phyloP scores from a whole-genome alignment of 2,329 filamentous ascomycete species.

The Colletotrichum tabaci region DNA sequence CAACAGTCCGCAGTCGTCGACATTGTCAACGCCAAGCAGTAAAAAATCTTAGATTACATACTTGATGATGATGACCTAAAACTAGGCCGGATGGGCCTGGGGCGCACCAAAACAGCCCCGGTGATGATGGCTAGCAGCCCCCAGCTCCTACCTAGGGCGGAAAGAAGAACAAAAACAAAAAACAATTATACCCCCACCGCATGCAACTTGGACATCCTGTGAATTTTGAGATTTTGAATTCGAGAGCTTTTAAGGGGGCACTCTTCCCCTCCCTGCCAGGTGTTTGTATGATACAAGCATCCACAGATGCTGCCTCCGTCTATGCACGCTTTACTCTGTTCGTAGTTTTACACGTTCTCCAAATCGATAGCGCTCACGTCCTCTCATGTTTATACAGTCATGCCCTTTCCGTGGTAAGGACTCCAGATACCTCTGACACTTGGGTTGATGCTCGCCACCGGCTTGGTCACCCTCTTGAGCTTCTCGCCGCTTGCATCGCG shows the following conservation, averaged over 20 bases:
- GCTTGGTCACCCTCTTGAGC: conserved; percentile 74
- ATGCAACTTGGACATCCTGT: background rate
- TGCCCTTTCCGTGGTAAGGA: conserved; percentile 75
- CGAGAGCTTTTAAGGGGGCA: conserved; percentile 27
- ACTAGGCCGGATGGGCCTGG: conserved; percentile 6
- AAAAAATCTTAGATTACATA: conserved; percentile 46
- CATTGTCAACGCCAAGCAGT: conserved; percentile 72
- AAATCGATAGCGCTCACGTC: conserved; percentile 19
- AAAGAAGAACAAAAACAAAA: conserved; percentile 15
- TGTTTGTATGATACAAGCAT: conserved; percentile 39
- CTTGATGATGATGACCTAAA: conserved; percentile 41
- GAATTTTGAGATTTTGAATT: conserved; percentile 24
- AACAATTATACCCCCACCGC: conserved; percentile 29
- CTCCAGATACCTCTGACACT: conserved; percentile 81
- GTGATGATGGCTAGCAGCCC: background rate
- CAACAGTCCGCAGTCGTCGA: conserved; percentile 63
- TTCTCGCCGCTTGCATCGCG: conserved; percentile 84
- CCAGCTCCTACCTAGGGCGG: conserved; percentile 6
- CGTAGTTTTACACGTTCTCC: conserved; percentile 29
- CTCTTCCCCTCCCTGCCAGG: conserved; percentile 25
- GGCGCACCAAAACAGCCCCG: background rate
- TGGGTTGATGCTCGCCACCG: conserved; percentile 74
- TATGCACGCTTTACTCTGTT: conserved; percentile 22
- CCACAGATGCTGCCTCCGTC: conserved; percentile 16
- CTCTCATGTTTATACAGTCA: conserved; percentile 61